Conservation (phyloP, 371 early-diverging fungal species). For the Agmasoma carcini region DNA sequence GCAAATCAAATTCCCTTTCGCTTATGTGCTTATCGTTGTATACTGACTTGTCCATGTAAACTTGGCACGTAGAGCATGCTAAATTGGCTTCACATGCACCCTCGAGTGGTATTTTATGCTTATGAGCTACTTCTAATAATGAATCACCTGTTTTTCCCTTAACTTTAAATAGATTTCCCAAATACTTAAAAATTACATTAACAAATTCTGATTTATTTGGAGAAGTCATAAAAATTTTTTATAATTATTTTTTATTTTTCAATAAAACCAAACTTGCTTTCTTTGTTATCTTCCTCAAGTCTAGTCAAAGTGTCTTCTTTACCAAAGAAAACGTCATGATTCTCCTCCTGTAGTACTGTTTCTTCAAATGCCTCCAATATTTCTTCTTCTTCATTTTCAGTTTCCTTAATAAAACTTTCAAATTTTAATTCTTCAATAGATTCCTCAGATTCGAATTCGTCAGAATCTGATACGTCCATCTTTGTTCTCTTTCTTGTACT, state of each 20-base stretch:
- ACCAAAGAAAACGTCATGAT: not conserved
- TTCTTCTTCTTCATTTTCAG: too few species aligned
- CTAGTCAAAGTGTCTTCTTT: not conserved
- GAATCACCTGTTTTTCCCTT: slow-evolving; percentile 66
- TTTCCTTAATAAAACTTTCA: too few species aligned
- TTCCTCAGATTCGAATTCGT: too few species aligned
- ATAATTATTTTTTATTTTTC: not conserved
- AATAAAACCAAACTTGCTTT: not conserved
- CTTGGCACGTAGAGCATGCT: slow-evolving; percentile 63
- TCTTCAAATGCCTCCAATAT: too few species aligned
- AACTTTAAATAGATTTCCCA: slow-evolving; percentile 1
- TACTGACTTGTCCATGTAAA: slow-evolving; percentile 67
- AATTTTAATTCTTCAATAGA: too few species aligned
- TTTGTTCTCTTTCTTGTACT: too few species aligned
- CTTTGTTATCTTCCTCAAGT: not conserved
- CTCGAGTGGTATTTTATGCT: slow-evolving; percentile 80
- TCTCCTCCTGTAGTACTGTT: too few species aligned
- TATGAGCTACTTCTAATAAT: slow-evolving; percentile 79
- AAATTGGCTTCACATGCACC: slow-evolving; percentile 89
- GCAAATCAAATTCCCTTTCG: slow-evolving; percentile 95
- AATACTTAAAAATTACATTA: slow-evolving; percentile 24
- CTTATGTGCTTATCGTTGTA: slow-evolving; percentile 74
- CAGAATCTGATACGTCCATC: too few species aligned
- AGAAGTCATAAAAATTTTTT: not conserved
- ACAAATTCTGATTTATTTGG: not conserved